These are phyloP conservation scores for Penicillium sclerotiorum DNA, from an alignment of 2,329 filamentous ascomycete species.

Conservation along the genomic window DNA sequence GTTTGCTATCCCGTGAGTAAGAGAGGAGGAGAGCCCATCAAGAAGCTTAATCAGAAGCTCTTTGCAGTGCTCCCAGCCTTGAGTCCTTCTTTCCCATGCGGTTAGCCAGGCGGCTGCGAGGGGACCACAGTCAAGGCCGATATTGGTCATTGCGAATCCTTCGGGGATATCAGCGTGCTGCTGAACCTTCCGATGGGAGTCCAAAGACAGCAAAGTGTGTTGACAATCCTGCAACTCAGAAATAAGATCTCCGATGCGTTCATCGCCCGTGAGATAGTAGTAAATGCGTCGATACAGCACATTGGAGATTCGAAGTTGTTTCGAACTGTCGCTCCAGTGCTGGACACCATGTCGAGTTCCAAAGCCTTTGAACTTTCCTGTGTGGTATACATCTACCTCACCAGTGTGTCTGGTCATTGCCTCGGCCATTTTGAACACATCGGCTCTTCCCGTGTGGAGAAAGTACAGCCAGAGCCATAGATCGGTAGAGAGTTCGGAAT, in stretches of 20 bases:
- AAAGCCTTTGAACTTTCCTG: constrained; percentile 60
- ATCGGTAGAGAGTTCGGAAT: constrained; percentile 65
- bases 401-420: constrained; percentile 61
- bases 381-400: constrained; percentile 65
- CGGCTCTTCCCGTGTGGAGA: constrained; percentile 59
- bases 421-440: constrained; percentile 63
- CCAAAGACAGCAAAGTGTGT: constrained; percentile 13
- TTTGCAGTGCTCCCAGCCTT: constrained; percentile 13
- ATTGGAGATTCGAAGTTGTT: constrained; percentile 62
- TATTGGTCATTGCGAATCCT: constrained; percentile 21
- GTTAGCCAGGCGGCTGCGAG: constrained; percentile 15
- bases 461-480: constrained; percentile 67
- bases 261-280: constrained; percentile 21
- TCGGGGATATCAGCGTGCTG: constrained; percentile 14
- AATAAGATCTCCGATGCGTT: constrained; percentile 21
- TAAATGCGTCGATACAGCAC: constrained; percentile 20
- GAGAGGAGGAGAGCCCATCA: constrained; percentile 9
- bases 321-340: constrained; percentile 63
- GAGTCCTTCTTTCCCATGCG: constrained; percentile 16
- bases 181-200: constrained; percentile 21
- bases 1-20: constrained; percentile 16
- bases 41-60: constrained; percentile 13
- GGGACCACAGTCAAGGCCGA: constrained; percentile 17
- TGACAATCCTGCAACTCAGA: constrained; percentile 18
- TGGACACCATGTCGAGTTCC: constrained; percentile 66